Evolutionary conservation across 2,329 filamentous ascomycete species (phyloP), one percentile per base, ranked within the genome.

Genomic region (Fusarium sp.): DNA sequence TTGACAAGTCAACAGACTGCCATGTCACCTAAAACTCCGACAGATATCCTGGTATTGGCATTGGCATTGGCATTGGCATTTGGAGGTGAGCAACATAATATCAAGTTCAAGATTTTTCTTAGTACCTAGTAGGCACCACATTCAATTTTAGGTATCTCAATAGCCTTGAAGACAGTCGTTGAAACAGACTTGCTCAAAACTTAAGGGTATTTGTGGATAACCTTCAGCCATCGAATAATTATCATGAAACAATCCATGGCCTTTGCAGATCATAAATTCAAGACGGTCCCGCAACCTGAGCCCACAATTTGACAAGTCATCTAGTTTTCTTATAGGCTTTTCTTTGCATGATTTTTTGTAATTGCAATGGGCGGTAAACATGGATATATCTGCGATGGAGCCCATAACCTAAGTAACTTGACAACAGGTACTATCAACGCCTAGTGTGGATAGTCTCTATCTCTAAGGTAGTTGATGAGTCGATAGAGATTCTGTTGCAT

Each of bases 191-290:
- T 45, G 30, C 53, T 45, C 58, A 62, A 37, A 25, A 37, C 45
- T 41, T 48, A 63, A 62, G 58, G 62, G 37, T 70, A 28, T 52
- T 42, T 25, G 42, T 42, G 61, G 23, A 37, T 58, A 65, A 23
- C 25, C 21, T 39, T 44, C 42, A 42, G 54, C 44, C 43, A 16
- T 49, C 23, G 58, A 63, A 57, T 55, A 63, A 62, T 46, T 16
- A 63, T 63, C 23, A 55, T 48, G 49, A 65, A 52, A 59, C 52
- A 65, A 37, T 49, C 50, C 43, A 50, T 54, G 56, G 39, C 44
- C 52, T 52, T 58, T 63, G 58, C 45, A 50, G 56, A 63, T 63
- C 53, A 62, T 48, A 51, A 28, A 64, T 54, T 51, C 44, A 59
- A 56, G 44, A 59, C 54, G 43, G 61, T 63, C 53, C 54, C 53